Base-by-base conservation (phyloP, 805 yeast genomes). In the Candida anglica region DNA sequence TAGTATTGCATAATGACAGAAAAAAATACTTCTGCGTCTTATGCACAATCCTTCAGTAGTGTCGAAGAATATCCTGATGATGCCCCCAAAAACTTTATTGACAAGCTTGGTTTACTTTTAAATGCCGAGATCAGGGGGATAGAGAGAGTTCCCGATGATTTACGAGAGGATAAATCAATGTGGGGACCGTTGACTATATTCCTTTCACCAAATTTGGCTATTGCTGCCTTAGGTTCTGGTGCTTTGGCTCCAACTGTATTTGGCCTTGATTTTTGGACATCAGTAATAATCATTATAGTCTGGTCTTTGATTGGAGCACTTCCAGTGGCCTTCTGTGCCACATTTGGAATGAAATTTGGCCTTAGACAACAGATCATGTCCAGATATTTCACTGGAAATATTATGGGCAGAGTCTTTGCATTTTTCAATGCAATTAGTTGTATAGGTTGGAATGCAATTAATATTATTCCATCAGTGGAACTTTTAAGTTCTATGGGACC, bases 331-430 rank as follows among this genome's bases (percentile, higher is more conserved):
- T 58, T 58, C 36, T 62, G 53, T 39, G 53, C 68, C 21, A 42
- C 53, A 9, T 60, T 64, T 34, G 68, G 69, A 15, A 53, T 55
- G 43, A 58, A 52, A 37, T 52, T 60, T 39, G 71, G 71, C n/a
- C 53, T 64, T 39, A 56, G 71, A 40, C 65, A 59, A 38, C 56
- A 55, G 38, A 48, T 58, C 22, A 39, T 58, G 27, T 50, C 59
- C 11, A 47, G 61, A 19, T 58, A 49, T 35, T 53, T 57, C 28
- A 55, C 59, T 2, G 65, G 65, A 8, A 53, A 53, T 30, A 37
- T 51, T 28, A 51, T 56, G 50, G 61, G 60, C 6, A 44, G 61
- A 32, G 30, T 52, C 6, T 56, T 56, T 39, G 56, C 60, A 5
- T 30, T 51, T 4, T 48, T 57, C 32, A 52, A 52, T 29, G 51